Conservation (phyloP, 208 protist genomes). For the Leishmania amazonensis region DNA sequence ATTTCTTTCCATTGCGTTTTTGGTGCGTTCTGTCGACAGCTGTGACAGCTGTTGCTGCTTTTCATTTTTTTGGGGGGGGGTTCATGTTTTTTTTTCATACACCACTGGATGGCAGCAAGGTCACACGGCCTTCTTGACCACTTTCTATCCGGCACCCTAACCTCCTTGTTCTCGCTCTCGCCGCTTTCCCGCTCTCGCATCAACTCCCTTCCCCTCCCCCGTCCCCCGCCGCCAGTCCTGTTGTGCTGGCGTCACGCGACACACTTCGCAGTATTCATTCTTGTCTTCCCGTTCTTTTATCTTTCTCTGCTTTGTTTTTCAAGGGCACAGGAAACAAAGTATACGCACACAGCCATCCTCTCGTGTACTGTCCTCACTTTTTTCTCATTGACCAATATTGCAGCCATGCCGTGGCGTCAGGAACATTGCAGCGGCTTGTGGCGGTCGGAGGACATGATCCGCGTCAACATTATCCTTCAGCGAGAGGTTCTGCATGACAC, state of each 20-base stretch:
- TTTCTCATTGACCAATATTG: background rate
- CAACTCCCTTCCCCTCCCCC: background rate
- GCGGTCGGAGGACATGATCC: conserved; percentile 97
- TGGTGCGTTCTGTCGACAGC: background rate
- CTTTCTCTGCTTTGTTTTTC: background rate
- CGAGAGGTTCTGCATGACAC: conserved; percentile 96
- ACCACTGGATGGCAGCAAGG: background rate
- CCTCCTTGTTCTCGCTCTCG: background rate
- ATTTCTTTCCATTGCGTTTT: background rate
- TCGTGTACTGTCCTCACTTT: background rate
- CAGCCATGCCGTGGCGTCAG: conserved; percentile 41
- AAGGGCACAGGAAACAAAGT: background rate
- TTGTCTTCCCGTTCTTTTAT: too few species aligned
- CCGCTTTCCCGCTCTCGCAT: background rate
- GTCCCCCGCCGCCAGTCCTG: background rate
- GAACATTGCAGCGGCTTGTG: conserved; percentile 91
- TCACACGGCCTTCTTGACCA: background rate
- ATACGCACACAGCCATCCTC: background rate
- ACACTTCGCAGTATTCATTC: background rate
- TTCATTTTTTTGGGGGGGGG: background rate
- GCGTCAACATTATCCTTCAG: conserved; percentile 97
- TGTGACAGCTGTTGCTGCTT: background rate
- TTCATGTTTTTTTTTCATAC: background rate
- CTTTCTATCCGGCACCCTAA: background rate
- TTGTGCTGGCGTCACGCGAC: background rate